Base-by-base conservation (phyloP, 129 eudicot genomes). In the Arctium minus region DNA sequence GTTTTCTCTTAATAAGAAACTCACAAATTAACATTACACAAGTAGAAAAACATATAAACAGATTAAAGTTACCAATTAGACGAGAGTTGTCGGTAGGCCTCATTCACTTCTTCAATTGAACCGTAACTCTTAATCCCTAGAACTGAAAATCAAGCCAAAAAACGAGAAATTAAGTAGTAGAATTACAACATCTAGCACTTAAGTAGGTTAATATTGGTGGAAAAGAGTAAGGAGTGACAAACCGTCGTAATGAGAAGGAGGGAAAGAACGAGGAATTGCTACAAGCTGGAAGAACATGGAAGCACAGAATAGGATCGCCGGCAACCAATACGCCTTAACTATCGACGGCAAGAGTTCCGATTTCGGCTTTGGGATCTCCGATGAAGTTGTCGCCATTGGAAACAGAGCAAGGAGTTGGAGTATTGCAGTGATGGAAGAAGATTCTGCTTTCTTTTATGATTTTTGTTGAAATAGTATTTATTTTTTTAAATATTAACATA, bases 191-290 rank as follows among this genome's bases (percentile, higher is more conserved):
- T 17, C 9, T 1, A 71, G 18, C 8, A 39, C 50, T 8, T 18
- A 37, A 46, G 5, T 31, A 72, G 44, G 78, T 15, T 78, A 65
- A 70, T 9, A 12, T 27, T 11, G 87, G 13, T 11, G 40, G 6
- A n/a, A 73, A 1, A 39, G 15, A 36, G 10, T 15, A 5, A 27
- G 50, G 30, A 36, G 75, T 4, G 3, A 73, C 37, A 46, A 40
- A 93, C 99, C 97, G 53, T 91, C 92, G 91, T 96, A 96, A 80
- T 96, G 94, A 22, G 97, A 90, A 5, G 89, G 82, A 17, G 99
- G 99, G 37, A 88, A 96, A 18, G 92, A 87, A 11, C 92, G 93
- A 60, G 99, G 99, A 36, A 93, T 81, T 76, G 90, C 87, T 56
- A 96, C 87, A 2, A 96, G 97, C 76, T 96, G 99, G 72, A 85